Base-by-base conservation (phyloP, 495 filamentous ascomycete genomes). In the Halenospora varia region DNA sequence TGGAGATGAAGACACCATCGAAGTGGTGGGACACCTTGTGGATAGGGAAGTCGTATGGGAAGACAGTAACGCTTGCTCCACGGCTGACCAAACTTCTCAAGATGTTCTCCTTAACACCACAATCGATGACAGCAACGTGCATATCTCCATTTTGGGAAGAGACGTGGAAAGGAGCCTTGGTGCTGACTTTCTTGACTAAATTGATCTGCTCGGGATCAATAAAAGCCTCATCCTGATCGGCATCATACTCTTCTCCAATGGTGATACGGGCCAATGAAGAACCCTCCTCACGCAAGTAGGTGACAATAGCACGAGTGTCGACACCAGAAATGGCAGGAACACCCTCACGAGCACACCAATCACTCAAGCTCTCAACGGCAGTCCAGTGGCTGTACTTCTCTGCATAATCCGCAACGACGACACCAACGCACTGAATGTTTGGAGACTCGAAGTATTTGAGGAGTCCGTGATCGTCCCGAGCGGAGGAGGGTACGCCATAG, bases 101-200 rank as follows among this genome's bases (percentile, higher is more conserved):
- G 70, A 98, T 98, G 78, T 97, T 98, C 81, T 98, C 94, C 81
- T 98, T 98, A 57, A 98, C 95, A 73, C 94, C 94, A 70, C 94
- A 98, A 75, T 98, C 94, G 70, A 98, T 86, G 56, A 98, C 82
- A 29, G 93, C 94, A 65, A 98, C 83, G 74, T 98, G 94, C 71
- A 87, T 83, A 68, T 88, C 85, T 57, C 92, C 89, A 62, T 81
- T 78, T 42, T 82, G 79, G 29, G 90, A 88, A 60, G 84, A 83
- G 58, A 97, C 87, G 68, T 96, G 93, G 80, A 98, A 98, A 10
- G 94, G 95, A 54, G 90, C 85, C 79, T 98, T 98, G 70, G 94
- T 98, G 78, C 88, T 94, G 61, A 98, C 94, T 58, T 88, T 86
- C 70, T 89, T 89, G 59, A 98, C 94, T 53, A 98, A 75, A 75